Conservation (phyloP, 1,284 basidiomycete species). For the Microbotryomycetes sp. region DNA sequence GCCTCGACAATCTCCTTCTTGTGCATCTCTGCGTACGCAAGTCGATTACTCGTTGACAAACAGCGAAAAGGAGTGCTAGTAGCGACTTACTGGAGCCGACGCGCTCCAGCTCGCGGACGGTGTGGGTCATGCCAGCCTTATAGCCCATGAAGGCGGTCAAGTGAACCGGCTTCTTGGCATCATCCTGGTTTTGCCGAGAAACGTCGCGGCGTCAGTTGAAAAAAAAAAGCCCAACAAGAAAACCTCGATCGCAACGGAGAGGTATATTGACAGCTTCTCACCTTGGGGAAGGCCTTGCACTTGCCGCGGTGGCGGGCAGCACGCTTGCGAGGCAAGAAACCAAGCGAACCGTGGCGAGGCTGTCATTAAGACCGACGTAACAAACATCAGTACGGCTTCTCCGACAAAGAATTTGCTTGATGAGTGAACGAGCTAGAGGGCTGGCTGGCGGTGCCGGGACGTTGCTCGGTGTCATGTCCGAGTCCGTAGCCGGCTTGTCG, state of each 20-base stretch:
- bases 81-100: constrained; percentile 82
- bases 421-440: too few relatives aligned
- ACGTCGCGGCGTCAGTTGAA: not conserved
- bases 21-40: constrained; percentile 76
- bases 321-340: constrained; percentile 74
- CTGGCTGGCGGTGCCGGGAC: too few relatives aligned
- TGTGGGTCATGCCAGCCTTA: constrained; percentile 99
- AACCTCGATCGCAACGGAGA: too few relatives aligned
- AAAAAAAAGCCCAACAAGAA: too few relatives aligned
- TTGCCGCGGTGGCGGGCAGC: constrained; percentile 92
- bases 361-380: not conserved
- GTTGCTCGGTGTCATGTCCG: too few relatives aligned
- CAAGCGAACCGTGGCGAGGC: constrained; percentile 32
- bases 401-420: too few relatives aligned
- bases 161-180: constrained; percentile 98
- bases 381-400: too few relatives aligned
- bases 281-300: constrained; percentile 97
- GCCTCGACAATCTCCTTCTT: constrained; percentile 99
- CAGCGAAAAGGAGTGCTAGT: too few relatives aligned
- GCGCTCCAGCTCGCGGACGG: constrained; percentile 98
- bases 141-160: constrained; percentile 98
- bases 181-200: constrained; percentile 63
- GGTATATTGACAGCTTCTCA: too few relatives aligned
- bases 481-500: too few relatives aligned
- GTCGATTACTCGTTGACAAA: not conserved